phyloP scores from a whole-genome alignment of 2,329 filamentous ascomycete species.

The Xylariales sp. region DNA sequence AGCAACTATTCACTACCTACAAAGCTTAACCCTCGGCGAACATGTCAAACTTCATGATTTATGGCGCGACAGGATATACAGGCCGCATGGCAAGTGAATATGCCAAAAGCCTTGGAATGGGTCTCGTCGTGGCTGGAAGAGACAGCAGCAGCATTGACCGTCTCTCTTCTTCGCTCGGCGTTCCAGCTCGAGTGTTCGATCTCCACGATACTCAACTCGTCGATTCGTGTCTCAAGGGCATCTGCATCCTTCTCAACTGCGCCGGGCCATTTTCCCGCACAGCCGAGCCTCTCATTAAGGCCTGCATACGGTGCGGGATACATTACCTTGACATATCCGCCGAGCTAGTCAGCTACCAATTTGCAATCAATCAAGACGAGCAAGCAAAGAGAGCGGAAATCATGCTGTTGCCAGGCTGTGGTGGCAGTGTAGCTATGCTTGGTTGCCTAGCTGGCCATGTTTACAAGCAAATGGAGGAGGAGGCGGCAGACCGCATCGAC shows the following conservation, averaged over 20 bases:
- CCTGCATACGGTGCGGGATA: slow-evolving; percentile 11
- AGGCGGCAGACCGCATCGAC: slow-evolving; percentile 12
- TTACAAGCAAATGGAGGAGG: not conserved
- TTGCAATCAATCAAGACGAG: slow-evolving; percentile 5
- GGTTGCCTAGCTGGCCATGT: slow-evolving; percentile 11
- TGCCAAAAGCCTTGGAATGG: slow-evolving; percentile 9
- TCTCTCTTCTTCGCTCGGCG: not conserved
- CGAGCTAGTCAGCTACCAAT: slow-evolving; percentile 14
- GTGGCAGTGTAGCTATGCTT: slow-evolving; percentile 16
- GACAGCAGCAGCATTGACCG: not conserved
- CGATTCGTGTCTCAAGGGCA: slow-evolving; percentile 1
- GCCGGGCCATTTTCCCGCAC: slow-evolving; percentile 15
- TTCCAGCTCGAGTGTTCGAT: slow-evolving; percentile 8
- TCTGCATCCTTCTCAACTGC: slow-evolving; percentile 14
- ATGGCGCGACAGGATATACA: slow-evolving; percentile 17
- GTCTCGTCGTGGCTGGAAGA: slow-evolving; percentile 10
- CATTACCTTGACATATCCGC: slow-evolving; percentile 18
- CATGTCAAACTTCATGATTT: slow-evolving; percentile 12
- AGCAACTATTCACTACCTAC: no score
- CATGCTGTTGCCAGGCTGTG: slow-evolving; percentile 17
- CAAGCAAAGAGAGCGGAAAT: slow-evolving; percentile 9
- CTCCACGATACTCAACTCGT: not conserved
- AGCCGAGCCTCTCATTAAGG: slow-evolving; percentile 11
- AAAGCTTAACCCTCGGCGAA: no score
- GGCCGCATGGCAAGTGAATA: slow-evolving; percentile 12